Conservation (phyloP, 2,329 filamentous ascomycete species). For the Aspergillus pseudotamarii region DNA sequence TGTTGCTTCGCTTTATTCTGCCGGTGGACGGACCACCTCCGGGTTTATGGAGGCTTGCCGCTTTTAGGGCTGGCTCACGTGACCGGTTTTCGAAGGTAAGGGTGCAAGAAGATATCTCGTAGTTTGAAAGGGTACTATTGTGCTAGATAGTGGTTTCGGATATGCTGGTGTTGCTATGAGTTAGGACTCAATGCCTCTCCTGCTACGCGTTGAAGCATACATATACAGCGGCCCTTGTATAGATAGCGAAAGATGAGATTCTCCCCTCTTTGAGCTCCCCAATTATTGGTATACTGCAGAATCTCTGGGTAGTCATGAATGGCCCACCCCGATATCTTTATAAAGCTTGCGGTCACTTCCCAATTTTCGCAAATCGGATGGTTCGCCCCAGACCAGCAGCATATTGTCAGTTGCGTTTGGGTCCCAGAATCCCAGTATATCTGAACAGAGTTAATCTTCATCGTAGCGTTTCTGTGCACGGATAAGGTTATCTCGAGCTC, state of each 20-base stretch:
- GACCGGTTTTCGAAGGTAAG: neutral
- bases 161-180: no score
- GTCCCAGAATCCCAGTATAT: slow-evolving; percentile 28
- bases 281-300: no score
- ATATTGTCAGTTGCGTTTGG: neutral
- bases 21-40: neutral
- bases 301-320: neutral
- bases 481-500: slow-evolving; percentile 44
- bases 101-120: neutral
- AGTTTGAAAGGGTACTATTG: no score
- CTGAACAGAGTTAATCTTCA: slow-evolving; percentile 38
- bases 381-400: neutral
- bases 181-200: no score
- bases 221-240: no score
- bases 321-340: neutral
- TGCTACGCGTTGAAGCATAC: no score
- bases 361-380: neutral
- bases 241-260: no score
- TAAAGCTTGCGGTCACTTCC: neutral
- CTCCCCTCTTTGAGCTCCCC: no score
- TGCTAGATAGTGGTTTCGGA: no score
- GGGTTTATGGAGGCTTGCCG: neutral
- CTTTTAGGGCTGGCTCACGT: neutral
- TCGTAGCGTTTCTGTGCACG: slow-evolving; percentile 30
- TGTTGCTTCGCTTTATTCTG: neutral